Evolutionary conservation across 2,329 filamentous ascomycete genomes (phyloP).

Genomic region (Botrytis tulipae): DNA sequence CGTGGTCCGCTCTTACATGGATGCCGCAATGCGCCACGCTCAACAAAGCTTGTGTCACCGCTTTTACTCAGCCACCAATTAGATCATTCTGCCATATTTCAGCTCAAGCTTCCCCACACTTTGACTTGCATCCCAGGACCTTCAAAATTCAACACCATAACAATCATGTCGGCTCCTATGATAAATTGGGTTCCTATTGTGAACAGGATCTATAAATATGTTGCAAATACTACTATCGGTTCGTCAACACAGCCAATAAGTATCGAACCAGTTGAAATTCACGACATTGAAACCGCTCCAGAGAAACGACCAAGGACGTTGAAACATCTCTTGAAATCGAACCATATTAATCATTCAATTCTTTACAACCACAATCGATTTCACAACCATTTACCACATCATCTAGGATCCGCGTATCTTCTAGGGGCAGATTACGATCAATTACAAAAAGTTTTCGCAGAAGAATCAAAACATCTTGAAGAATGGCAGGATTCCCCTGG

Average conservation of each 20-base stretch:
- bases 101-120: slow-evolving; percentile 11
- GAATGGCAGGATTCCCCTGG: slow-evolving; percentile 81
- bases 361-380: slow-evolving; percentile 72
- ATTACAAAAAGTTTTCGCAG: slow-evolving; percentile 78
- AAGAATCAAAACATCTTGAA: slow-evolving; percentile 68
- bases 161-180: slow-evolving; percentile 42
- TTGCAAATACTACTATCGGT: slow-evolving; percentile 36
- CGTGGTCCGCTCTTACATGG: not conserved
- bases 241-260: slow-evolving; percentile 45
- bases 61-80: not conserved
- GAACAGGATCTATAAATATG: slow-evolving; percentile 41
- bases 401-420: slow-evolving; percentile 81
- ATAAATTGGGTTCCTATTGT: slow-evolving; percentile 46
- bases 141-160: slow-evolving; percentile 2
- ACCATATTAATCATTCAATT: slow-evolving; percentile 86
- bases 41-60: not conserved
- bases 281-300: slow-evolving; percentile 75
- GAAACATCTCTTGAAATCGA: slow-evolving; percentile 87
- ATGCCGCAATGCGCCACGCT: not conserved
- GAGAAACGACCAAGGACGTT: slow-evolving; percentile 80
- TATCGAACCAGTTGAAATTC: slow-evolving; percentile 67
- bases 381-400: slow-evolving; percentile 81
- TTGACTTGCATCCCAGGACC: not conserved
- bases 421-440: slow-evolving; percentile 73
- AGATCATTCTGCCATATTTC: slow-evolving; percentile 1